Evolutionary conservation across 2,329 filamentous ascomycete genomes (phyloP), one percentile per base, ranked within the genome.

Genomic region (Arachnomyces sp.): DNA sequence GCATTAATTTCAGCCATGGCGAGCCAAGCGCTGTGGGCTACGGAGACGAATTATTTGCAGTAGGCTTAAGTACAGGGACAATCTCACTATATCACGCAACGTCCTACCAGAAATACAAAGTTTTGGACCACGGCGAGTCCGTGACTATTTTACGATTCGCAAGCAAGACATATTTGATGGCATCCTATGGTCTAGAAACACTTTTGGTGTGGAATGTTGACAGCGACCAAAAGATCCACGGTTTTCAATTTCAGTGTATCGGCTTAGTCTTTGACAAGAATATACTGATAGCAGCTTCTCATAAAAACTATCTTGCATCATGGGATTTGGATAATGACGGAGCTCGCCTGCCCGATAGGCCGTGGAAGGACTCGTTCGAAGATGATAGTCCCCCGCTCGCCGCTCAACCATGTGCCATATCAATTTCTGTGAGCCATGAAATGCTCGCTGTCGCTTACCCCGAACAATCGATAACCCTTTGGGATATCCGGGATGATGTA

Each of bases 381-480:
- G 38, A 39, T 11, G 44, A 46, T 3, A n/a, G 41, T 2, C 36
- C 25, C 11, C 14, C 12, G 3, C 46, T 34, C 17, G 44, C 44
- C 28, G 42, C n/a, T 53, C 57, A 6, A 42, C 39, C 21, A 46
- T 54, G 14, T 42, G 59, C 15, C 40, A 16, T 39, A 7, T 32
- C 59, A 12, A 45, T 64, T 31, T 57, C 57, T 6, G 34, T 47
- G 9, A 48, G 41, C 28, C 55, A 61, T 31, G 40, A 50, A 29
- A 57, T 63, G 51, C 41, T 65, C 16, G 61, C 61, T 25, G 50
- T 59, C 7, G 55, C 56, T 8, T 60, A 64, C 38, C 51, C 43
- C 13, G 47, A 55, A 31, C 43, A 51, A 18, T 54, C 59, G 3
- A 58, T 65, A 31, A 54, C 44, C 4, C 43, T 66, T 11, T 67